Evolutionary conservation across 1,284 basidiomycete genomes (phyloP), one percentile per base, ranked within the genome.

Genomic region (Sanghuangporus sanghuang): DNA sequence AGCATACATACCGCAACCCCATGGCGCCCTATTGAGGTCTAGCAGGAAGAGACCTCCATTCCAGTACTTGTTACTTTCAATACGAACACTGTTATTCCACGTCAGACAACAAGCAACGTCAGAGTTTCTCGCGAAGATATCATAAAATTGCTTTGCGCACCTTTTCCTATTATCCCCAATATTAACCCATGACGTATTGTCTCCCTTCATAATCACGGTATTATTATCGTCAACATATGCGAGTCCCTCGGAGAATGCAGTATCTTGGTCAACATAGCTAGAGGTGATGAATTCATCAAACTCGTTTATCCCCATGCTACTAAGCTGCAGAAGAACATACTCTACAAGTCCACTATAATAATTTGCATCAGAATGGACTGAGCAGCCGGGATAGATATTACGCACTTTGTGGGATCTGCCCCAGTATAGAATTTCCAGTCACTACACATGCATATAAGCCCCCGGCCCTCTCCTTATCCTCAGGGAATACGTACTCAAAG

Each of bases 171-270:
- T 78, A 55, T 77, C 74, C 16, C 86, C 87, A 50, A 73, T 56
- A 2, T 77, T 66, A 53, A 91, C 72, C 72, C 73, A 75, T 16
- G 80, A 85, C 0, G 80, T 85, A 68, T 90, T 79, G 64, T 91
- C 89, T 11, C 86, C 87, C 69, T 86, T 84, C 88, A 91, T 91
- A 35, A 90, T 79, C 27, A 87, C 86, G 49, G 79, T 80, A 35
- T 80, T 81, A 69, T 87, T 76, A 16, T 78, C 76, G 35, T 79
- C 77, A 16, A 87, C 80, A 70, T 78, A 88, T 5, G 78, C 79
- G 7, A 88, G 76, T 40, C 76, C 74, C 46, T 76, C 68, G 16
- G 73, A 71, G 68, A 83, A 79, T 9, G 86, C 85, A 46, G 75
- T 77, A 27, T 73, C 70, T 55, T 72, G 67, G 68, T 85, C 74